Evolutionary conservation across 805 yeast genomes (phyloP), one percentile per base, ranked within the genome.

Genomic region (Saccharomycopsis sp.): DNA sequence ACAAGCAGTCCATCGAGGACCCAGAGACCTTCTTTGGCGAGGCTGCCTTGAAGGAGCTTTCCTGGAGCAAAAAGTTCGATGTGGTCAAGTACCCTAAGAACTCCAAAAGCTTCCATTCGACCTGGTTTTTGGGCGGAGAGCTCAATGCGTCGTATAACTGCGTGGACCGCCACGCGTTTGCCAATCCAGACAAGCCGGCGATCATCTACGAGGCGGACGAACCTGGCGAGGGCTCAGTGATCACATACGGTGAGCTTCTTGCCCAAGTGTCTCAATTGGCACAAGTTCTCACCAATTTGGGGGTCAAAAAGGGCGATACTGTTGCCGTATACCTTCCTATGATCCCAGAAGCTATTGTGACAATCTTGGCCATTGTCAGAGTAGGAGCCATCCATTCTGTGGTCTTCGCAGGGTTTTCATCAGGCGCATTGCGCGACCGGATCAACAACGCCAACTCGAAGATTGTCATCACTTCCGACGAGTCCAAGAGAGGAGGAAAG

Each of bases 311-410:
- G 72, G 94, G 94, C 65, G 96, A 88, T 68, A 85, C 91, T 16
- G 92, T 88, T 58, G 94, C 94, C 23, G 87, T 88, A 55, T 88
- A 88, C 70, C 76, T 88, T 75, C 96, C 96, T 66, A 88, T 87
- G 94, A 85, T 84, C 62, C 87, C 91, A 51, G 89, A 87, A 69
- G 91, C 94, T 46, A 73, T 88, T 54, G 75, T 85, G 58, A 82
- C 94, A 24, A 72, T 88, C 75, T 73, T 88, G 71, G 95, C 96
- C 24, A 85, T 87, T 67, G 80, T 82, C 48, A 79, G 96, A 72
- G 75, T 88, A 62, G 95, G 96, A 66, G 96, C 95, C 14, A 75
- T 87, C 60, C 96, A 88, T 71, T 85, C 92, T 1, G 94, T 87
- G 41, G 85, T 88, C 34, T 88, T 88, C 74, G 95, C 95, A 29